Evolutionary conservation across 1,284 basidiomycete genomes (phyloP), one percentile per base, ranked within the genome.

Genomic region (Gymnopus androsaceus): DNA sequence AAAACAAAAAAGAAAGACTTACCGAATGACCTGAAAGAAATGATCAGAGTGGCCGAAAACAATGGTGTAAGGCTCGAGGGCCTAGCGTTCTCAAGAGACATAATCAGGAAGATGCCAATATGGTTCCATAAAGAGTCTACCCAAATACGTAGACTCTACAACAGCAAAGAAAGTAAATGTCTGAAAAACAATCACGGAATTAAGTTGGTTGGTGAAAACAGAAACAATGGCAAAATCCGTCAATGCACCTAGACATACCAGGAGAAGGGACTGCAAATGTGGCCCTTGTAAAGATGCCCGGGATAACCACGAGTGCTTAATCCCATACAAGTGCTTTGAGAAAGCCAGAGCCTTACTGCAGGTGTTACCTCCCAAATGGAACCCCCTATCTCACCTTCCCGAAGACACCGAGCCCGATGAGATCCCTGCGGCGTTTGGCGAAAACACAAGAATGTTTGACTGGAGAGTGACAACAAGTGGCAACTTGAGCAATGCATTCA

Each of bases 161-260:
- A 19, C 4, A 6, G 23, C 6, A 33, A 45, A 3, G 28, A 38
- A 11, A 50, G 38, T 14, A 44, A 46, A 17, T 67, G 65, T 42
- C 54, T 67, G 14, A 56, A 54, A 37, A 33, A 61, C 6, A 61
- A 56, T 6, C 66, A 67, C 44, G 42, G 51, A 17, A 30, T 62
- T 4, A 41, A 6, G 46, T 46, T 60, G 42, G 62, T 65, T 2
- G 45, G 57, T 4, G 61, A 65, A 53, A 28, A 12, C 46, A 19
- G 33, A 62, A 21, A 55, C 58, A 42, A n/a, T 55, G 40, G 25
- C 3, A 36, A n/a, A n/a, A n/a, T n/a, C 2, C 27, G 12, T 1
- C 0, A 17, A n/a, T 17, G 17, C 19, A 19, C 3, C 17, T 15
- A 19, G 15, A 4, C 57, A 59, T 19, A 44, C 31, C 2, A 4